A percentile compares a stretch with the other conserved stretches of the same genome.
Evolutionary conservation across 495 filamentous ascomycete species (phyloP).

Genomic region (Chaetomium cochliodes): DNA sequence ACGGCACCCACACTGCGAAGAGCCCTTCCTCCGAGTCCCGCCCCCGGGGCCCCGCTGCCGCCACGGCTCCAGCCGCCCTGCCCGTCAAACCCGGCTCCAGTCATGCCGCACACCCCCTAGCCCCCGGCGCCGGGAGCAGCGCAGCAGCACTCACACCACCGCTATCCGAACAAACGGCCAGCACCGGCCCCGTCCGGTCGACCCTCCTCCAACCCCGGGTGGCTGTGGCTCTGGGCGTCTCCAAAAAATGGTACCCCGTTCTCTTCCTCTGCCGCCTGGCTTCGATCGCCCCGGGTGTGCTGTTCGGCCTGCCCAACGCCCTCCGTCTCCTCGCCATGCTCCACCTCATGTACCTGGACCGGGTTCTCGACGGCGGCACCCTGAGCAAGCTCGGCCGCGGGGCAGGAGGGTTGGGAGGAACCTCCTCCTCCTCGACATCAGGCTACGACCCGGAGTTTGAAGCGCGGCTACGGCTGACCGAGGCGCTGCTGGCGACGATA

Average conservation of each 20-base stretch:
- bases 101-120: conserved; percentile 3
- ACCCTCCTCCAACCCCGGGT: conserved; percentile 56
- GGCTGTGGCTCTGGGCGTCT: conserved; percentile 49
- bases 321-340: conserved; percentile 46
- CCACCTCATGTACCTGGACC: conserved; percentile 31
- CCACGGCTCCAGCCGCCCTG: conserved; percentile 12
- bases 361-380: conserved; percentile 30
- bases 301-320: conserved; percentile 46
- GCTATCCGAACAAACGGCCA: conserved; percentile 16
- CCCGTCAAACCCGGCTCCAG: conserved; percentile 5
- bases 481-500: conserved; percentile 75
- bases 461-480: conserved; percentile 59
- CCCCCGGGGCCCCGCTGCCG: conserved; percentile 13
- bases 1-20: conserved; percentile 13
- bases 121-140: neutral
- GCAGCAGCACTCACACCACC: neutral
- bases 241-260: conserved; percentile 46
- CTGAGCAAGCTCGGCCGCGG: conserved; percentile 37
- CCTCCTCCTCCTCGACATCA: conserved; percentile 9
- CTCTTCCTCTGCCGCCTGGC: conserved; percentile 48
- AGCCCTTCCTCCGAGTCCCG: conserved; percentile 16
- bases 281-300: conserved; percentile 45
- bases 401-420: neutral
- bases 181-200: conserved; percentile 70
- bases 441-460: conserved; percentile 30